A percentile compares a stretch with the other conserved stretches of the same genome.
Evolutionary conservation across 352 stramenopile genomes (phyloP).

Genomic region (Bremia lactucae): DNA sequence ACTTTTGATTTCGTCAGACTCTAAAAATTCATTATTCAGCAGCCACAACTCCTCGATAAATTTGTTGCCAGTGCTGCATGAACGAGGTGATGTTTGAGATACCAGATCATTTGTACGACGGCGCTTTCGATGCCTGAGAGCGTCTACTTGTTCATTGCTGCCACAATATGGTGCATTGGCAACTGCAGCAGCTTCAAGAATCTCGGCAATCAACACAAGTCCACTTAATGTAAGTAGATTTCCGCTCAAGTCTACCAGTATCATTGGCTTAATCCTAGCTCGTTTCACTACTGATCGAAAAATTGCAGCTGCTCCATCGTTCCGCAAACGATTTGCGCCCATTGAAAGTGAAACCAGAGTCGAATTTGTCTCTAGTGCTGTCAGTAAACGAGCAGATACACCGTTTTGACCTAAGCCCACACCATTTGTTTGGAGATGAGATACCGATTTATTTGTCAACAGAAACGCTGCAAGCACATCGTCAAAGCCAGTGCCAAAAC

Average conservation of each 20-base stretch:
- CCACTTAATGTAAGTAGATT: conserved; percentile 58
- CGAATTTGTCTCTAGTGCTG: conserved; percentile 37
- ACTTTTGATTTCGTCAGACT: conserved; percentile 8
- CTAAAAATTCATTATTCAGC: conserved; percentile 62
- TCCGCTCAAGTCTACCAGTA: conserved; percentile 52
- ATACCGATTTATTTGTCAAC: conserved; percentile 36
- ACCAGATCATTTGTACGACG: conserved; percentile 18
- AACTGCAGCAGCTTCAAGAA: conserved; percentile 16
- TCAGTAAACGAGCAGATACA: conserved; percentile 34
- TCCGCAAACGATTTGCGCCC: conserved; percentile 56
- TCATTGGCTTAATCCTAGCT: conserved; percentile 26
- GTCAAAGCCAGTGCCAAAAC: conserved; percentile 50
- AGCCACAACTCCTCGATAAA: conserved; percentile 45
- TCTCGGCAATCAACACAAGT: conserved; percentile 28
- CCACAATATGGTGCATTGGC: neutral
- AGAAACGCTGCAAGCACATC: conserved; percentile 63
- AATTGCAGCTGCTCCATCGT: conserved; percentile 37
- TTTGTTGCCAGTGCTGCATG: neutral
- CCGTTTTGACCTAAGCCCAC: conserved; percentile 45
- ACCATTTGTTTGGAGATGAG: conserved; percentile 45
- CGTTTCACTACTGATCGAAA: conserved; percentile 42
- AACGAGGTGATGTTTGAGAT: too few species aligned
- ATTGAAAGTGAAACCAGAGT: conserved; percentile 44
- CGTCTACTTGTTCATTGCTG: conserved; percentile 1
- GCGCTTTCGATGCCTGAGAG: conserved; percentile 17